Percentiles rank a stretch among this genome's conserved stretches.
These are phyloP conservation scores for Williopsis jadinii DNA, from an alignment of 1,139 yeast genomes.

Conservation along the genomic window DNA sequence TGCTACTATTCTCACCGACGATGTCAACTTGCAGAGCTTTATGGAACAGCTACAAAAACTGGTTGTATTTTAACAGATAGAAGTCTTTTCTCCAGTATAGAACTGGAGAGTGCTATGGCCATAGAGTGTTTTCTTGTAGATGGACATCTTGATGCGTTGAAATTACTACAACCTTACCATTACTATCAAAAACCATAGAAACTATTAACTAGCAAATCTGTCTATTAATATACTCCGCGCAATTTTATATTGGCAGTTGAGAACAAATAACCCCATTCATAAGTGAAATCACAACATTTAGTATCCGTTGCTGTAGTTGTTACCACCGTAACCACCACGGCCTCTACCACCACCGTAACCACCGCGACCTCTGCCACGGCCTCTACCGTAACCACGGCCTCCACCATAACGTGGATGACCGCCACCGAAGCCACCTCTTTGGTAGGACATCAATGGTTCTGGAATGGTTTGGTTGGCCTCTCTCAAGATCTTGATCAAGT, in stretches of 20 bases:
- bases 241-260: neutral
- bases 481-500: constrained; percentile 79
- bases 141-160: no score
- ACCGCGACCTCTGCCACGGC: constrained; percentile 34
- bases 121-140: no score
- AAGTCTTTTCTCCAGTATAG: no score
- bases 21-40: constrained; percentile 74
- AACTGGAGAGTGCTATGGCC: no score
- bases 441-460: constrained; percentile 42
- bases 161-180: no score
- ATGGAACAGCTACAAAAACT: constrained; percentile 71
- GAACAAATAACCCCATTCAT: neutral
- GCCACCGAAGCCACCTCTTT: constrained; percentile 48
- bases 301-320: constrained; percentile 3
- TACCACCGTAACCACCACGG: constrained; percentile 7
- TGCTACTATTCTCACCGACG: constrained; percentile 80
- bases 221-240: no score
- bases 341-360: constrained; percentile 22
- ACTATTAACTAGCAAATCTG: no score
- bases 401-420: constrained; percentile 48
- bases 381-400: constrained; percentile 43
- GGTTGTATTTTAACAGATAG: constrained; percentile 34
- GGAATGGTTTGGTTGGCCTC: constrained; percentile 94
- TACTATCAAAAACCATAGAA: no score
- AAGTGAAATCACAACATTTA: neutral